phyloP scores from a whole-genome alignment of 1,284 basidiomycete species.

The Schizophyllum amplum region DNA sequence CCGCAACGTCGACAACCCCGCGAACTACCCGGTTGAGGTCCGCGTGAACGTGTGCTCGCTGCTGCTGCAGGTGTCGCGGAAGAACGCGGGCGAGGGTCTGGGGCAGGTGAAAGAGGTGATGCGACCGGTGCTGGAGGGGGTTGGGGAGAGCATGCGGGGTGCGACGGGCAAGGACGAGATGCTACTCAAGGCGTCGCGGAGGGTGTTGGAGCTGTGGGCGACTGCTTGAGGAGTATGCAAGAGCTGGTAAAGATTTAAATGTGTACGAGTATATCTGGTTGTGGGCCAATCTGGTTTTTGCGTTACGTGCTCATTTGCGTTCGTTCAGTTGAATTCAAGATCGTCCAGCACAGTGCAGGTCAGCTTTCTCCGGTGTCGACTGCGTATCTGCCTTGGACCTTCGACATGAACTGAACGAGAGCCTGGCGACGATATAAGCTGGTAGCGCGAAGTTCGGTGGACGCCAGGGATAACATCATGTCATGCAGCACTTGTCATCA shows the following conservation, averaged over 20 bases:
- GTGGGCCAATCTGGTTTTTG: not conserved
- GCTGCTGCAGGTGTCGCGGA: constrained; percentile 52
- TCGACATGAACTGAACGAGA: no score
- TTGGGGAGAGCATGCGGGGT: constrained; percentile 28
- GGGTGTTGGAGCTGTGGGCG: constrained; percentile 38
- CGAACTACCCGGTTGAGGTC: constrained; percentile 57
- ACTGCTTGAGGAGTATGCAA: not conserved
- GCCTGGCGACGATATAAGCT: no score
- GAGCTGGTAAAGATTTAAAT: not conserved
- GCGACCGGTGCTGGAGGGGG: constrained; percentile 41
- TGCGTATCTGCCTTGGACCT: no score
- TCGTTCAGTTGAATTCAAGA: no score
- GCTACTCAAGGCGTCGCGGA: constrained; percentile 34
- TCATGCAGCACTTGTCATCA: no score
- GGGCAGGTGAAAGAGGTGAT: constrained; percentile 41
- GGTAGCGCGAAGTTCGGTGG: no score
- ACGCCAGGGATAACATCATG: no score
- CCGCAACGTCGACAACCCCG: constrained; percentile 43
- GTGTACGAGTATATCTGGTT: not conserved
- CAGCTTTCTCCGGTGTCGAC: no score
- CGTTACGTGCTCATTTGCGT: not conserved
- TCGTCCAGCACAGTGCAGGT: no score
- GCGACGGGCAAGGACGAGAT: constrained; percentile 35
- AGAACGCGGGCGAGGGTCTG: constrained; percentile 39
- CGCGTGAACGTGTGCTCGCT: constrained; percentile 67